Evolutionary conservation across 2,329 filamentous ascomycete genomes (phyloP), one percentile per base, ranked within the genome.

Genomic region (Chaetomium sp.): DNA sequence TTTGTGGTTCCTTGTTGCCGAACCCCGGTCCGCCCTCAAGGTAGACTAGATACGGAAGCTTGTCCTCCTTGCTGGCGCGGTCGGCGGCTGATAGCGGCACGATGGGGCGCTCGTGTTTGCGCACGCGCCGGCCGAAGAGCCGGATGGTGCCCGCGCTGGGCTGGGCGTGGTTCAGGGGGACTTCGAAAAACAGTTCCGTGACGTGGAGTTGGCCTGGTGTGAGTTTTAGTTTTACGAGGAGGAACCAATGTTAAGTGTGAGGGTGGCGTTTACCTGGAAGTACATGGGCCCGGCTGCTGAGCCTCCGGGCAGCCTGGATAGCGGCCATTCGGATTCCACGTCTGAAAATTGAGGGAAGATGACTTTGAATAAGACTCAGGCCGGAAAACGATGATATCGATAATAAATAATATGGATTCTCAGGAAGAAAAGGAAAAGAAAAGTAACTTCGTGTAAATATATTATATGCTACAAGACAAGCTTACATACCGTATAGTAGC

Each of bases 21-120:
- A 87, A 85, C 3, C 91, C 91, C 0, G 91, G 92, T 0, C 92
- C 92, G 60, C 92, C 92, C 73, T 95, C 87, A 11, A 95, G 79
- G 68, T 86, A 96, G 59, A 91, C 78, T 53, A 86, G 73, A 71
- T 78, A 85, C 7, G 81, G 82, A 62, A 78, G 79, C 53, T 73
- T 68, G 11, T 68, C 58, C 19, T 27, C 19, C 32, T 59, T 44
- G 5, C 48, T 49, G 2, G 55, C 60, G 35, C 62, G 50, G 33
- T 61, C 59, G 65, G 11, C 61, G 6, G 70, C 64, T n/a, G 71
- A 69, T 3, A 70, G 66, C 36, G 76, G 71, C 43, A 77, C 79
- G 54, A 86, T 80, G 43, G 81, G 79, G 33, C 74, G 78, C 61
- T 90, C 85, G 56, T 84, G 74, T 63, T 85, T 88, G 53, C 80